Base-by-base conservation (phyloP, 345 rosid species). In the Gossypium australe region DNA sequence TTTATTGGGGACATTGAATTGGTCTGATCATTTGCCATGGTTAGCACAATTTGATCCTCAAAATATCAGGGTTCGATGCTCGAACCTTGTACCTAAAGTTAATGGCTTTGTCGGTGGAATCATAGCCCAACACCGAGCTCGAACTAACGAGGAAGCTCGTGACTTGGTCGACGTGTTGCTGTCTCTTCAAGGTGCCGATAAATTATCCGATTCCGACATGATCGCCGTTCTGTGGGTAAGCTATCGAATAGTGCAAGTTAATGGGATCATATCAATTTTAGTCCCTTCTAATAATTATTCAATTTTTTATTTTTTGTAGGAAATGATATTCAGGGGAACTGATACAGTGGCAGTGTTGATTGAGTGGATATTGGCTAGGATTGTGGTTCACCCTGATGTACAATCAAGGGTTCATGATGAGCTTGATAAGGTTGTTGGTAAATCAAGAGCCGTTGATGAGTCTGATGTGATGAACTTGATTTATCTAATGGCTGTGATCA, bases 301-400 rank as follows among this genome's bases (percentile, higher is more conserved):
- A 24, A 24, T 24, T 24, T 24, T 24, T 24, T 8, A 29, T 48
- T 27, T 43, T n/a, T 5, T 64, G 63, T 45, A 94, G 98, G 98
- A 94, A 77, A 94, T 92, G 98, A 85, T 94, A 70, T 94, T 93
- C 71, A 82, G 98, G 63, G 98, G 98, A 53, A 90, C 95, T 10
- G 98, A 91, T 71, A 90, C 98, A 0, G 92, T 94, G 16, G 97
- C 97, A 52, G 94, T 94, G 48, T 25, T 94, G 77, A 86, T 92
- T 77, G 98, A 94, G 89, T 94, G 97, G 98, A 85, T 87, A 45
- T 86, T 94, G 0, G 98, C 98, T 2, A 89, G 97, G 82, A 87
- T 94, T 87, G 90, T 85, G 62, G 84, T 83, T 12, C 97, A 91
- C 72, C 82, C 78, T 20, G 88, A 87, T 52, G 84, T 89, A 17